Percentiles rank a stretch among this genome's conserved stretches.
Evolutionary conservation across 306 rosid species (phyloP).

Genomic region (Cicer cuneatum): DNA sequence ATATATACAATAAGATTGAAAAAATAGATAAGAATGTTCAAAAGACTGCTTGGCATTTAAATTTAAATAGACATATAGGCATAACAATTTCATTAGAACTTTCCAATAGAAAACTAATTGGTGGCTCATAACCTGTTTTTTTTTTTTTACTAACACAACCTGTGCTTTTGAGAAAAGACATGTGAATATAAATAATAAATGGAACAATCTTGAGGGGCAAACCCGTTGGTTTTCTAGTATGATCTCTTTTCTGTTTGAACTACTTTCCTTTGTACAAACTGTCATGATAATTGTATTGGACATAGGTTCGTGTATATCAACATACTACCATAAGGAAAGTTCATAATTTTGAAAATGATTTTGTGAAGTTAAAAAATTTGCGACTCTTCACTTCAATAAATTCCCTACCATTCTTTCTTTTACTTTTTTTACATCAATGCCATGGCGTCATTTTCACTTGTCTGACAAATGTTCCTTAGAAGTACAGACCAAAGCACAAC

Average conservation of each 20-base stretch:
- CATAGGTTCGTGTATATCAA: not conserved
- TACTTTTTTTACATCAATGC: slow-evolving; percentile 6
- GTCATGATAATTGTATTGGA: not conserved
- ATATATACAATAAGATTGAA: not conserved
- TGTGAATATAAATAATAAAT: not conserved
- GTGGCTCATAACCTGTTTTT: slow-evolving; percentile 27
- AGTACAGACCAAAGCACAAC: slow-evolving; percentile 11
- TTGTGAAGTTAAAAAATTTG: not conserved
- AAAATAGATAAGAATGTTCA: not conserved
- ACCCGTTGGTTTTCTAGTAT: not conserved
- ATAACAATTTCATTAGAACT: slow-evolving; percentile 9
- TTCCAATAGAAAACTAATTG: not conserved
- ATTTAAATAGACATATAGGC: not conserved
- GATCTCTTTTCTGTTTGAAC: not conserved
- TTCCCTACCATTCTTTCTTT: not conserved
- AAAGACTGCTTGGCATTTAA: not conserved
- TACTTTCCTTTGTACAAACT: slow-evolving; percentile 17
- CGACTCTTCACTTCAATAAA: not conserved
- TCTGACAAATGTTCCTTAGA: slow-evolving; percentile 9
- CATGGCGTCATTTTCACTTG: not conserved
- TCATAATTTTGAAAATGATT: slow-evolving; percentile 6
- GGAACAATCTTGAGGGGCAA: slow-evolving; percentile 21
- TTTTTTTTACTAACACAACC: not conserved
- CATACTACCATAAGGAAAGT: slow-evolving; percentile 12
- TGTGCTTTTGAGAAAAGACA: slow-evolving; percentile 22